Percentiles rank a stretch among this genome's conserved stretches.
Conservation (phyloP, 2,329 filamentous ascomycete species). For the Cercospora citrullina region DNA sequence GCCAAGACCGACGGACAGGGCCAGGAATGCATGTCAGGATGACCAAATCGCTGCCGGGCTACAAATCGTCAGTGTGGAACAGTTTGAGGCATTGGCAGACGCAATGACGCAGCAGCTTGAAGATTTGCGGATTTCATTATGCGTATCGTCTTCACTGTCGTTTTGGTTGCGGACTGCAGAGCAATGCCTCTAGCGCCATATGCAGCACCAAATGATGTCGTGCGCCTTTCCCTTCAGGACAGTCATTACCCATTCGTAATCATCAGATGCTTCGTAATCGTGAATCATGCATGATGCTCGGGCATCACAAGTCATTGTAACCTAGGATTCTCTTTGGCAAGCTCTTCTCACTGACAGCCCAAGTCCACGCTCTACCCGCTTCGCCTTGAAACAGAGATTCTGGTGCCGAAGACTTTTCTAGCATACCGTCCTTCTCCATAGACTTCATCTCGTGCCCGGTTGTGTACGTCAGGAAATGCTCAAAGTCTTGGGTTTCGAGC, state of each 20-base stretch:
- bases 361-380: constrained; percentile 47
- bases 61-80: constrained; percentile 1
- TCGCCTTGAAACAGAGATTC: constrained; percentile 52
- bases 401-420: constrained; percentile 54
- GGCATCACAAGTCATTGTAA: constrained; percentile 51
- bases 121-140: not conserved
- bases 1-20: not conserved
- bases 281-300: not conserved
- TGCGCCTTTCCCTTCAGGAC: not conserved
- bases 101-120: not conserved
- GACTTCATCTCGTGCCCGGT: constrained; percentile 58
- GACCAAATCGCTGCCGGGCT: not conserved
- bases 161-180: not conserved
- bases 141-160: not conserved
- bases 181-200: not conserved
- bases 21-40: constrained; percentile 8
- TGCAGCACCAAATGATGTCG: not conserved
- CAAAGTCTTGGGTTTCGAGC: constrained; percentile 50
- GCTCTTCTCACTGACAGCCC: constrained; percentile 47
- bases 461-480: constrained; percentile 61
- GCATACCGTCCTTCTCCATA: constrained; percentile 54
- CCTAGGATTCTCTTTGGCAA: constrained; percentile 51
- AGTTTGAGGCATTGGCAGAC: not conserved
- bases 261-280: constrained; percentile 1
- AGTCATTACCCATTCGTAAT: not conserved